Evolutionary conservation across 495 filamentous ascomycete species (phyloP), one percentile per base, ranked within the genome.

Genomic region (Lasiosphaeris hirsuta): DNA sequence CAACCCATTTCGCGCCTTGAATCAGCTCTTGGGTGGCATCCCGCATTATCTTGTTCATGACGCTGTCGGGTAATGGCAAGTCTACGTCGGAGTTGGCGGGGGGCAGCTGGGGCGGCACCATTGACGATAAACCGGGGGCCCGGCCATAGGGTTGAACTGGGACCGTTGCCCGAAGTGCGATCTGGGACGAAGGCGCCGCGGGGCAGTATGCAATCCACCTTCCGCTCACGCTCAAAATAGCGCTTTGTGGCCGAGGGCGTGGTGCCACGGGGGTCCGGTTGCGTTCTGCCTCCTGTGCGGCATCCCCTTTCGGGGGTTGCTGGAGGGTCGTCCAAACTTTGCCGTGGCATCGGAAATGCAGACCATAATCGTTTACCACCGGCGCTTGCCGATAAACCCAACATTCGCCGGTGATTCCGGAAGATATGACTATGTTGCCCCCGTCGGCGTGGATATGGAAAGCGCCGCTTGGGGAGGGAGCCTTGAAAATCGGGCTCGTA

Each of bases 11-110:
- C 15, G 90, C 90, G 19, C 90, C 88, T 62, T 87, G 87, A 51
- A 98, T 87, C n/a, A 96, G 73, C 64, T 94, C 91, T 66, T 97
- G 93, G 0, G 94, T 88, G 2, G 91, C 89, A 65, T 92, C 90
- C 62, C 92, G 80, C 61, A 92, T 87, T 41, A 96, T 78, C 59
- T 90, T 89, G 69, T 93, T 90, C 58, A 96, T 76, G 40, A 96
- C 76, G 40, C 89, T 86, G 64, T 94, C 91, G 2, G 85, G 82
- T 35, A 91, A 84, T 7, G 88, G 89, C 4, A 86, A 83, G 57
- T 96, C 92, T 10, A 90, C 84, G 8, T 82, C 82, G 56, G 90
- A 89, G 34, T 81, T 90, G 37, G 86, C 73, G 5, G 82, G 77
- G n/a, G 92, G 92, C 56, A 88, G 77, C 18, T 90, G 82, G 10